A percentile compares a stretch with the other conserved stretches of the same genome.
Evolutionary conservation across 495 filamentous ascomycete genomes (phyloP).

Genomic region (Aspergillus coremiiformis): DNA sequence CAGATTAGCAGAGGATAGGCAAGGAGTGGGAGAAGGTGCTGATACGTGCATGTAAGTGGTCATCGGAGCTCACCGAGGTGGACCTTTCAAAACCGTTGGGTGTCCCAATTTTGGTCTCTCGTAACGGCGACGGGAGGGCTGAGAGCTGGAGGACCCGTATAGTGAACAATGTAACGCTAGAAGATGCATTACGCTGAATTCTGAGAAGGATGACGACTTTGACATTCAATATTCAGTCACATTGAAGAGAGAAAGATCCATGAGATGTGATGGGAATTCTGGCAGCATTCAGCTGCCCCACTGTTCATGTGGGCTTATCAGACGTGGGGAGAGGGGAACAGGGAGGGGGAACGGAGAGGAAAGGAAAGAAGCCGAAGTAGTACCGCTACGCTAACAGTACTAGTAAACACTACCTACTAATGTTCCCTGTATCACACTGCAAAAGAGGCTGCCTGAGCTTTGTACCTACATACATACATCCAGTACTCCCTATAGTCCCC

Average conservation of each 20-base stretch:
- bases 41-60: not conserved
- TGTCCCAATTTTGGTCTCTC: not conserved
- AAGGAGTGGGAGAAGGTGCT: not conserved
- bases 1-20: not conserved
- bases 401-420: not conserved
- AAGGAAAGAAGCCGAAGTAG: too few species aligned
- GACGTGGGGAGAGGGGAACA: not conserved
- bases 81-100: too few species aligned
- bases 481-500: too few species aligned
- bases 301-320: constrained; percentile 1
- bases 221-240: not conserved
- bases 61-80: constrained; percentile 11
- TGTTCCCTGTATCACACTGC: not conserved
- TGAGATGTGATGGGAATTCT: not conserved
- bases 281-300: not conserved
- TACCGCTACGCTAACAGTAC: not conserved
- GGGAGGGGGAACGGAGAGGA: too few species aligned
- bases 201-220: not conserved
- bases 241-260: not conserved
- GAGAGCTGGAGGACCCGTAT: not conserved
- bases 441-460: not conserved
- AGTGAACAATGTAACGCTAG: not conserved
- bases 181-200: not conserved
- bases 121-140: not conserved
- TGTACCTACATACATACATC: too few species aligned